Base-by-base conservation (phyloP, 495 filamentous ascomycete genomes). In the Daldinia vernicosa region DNA sequence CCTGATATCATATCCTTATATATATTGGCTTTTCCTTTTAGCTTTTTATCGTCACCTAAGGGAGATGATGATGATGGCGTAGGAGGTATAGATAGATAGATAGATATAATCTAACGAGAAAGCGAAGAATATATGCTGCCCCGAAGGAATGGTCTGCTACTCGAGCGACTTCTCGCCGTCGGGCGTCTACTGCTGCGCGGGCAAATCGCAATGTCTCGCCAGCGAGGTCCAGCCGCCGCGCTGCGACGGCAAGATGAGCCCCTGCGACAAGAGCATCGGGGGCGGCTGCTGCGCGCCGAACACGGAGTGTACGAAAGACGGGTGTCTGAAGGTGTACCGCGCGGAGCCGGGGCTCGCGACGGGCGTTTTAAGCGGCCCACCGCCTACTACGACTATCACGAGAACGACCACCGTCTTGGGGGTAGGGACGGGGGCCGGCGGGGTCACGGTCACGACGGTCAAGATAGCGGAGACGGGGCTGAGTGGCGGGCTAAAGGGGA, bases 121-220 rank as follows among this genome's bases (percentile, higher is more conserved):
- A n/a, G n/a, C 9, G 2, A 59, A 73, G 70, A 69, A 69, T 17
- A 63, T 74, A 9, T 74, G 70, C 70, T 74, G 70, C 40, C 66
- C 66, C 40, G 19, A 6, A n/a, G 61, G 57, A 30, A 66, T 60
- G 52, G 22, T 45, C 40, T 74, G 70, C 66, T 52, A 70, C 57
- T 6, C 39, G 4, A 70, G 50, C 70, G 11, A 2, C 12, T 74
- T 66, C 66, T 66, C 70, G 1, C 57, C 66, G 3, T 74, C 70
- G 4, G 70, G 70, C 52, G 51, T 74, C 1, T 74, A 52, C 70
- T 74, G 70, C 66, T 74, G 70, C 61, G 22, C 57, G 1, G 1
- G 9, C 17, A 43, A 12, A 7, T 45, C 56, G 0, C 14, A 15
- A 6, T 74, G 70, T n/a, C 30, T 47, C 24, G 70, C 56, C 6